Evolutionary conservation across 73 alveolate genomes (phyloP), one percentile per base, ranked within the genome.

Genomic region (Paramecium bursaria): DNA sequence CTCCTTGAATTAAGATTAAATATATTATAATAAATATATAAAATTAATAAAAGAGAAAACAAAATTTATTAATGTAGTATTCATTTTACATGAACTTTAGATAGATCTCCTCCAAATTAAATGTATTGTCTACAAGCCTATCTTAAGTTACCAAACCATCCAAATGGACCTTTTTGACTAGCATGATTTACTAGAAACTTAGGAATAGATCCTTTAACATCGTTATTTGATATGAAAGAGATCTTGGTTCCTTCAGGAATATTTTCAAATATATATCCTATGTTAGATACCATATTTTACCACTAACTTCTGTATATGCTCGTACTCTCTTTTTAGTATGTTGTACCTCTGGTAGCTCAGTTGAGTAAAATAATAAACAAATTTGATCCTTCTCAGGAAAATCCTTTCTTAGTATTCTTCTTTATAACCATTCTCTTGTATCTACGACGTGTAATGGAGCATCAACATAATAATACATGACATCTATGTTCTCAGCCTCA

Each of bases 341-440:
- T 19, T 29, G 82, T 7, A 67, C 17, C 10, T 67, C 82, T 35
- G 47, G 42, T 6, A 33, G 11, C 14, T 67, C 13, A 2, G 44
- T 47, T 35, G 82, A 67, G 22, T 67, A 67, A 21, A 35, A 67
- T 11, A 67, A 10, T 17, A 67, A 26, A 42, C 82, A 67, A 0
- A 67, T 67, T 42, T 31, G 22, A 21, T 42, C 57, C 19, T 67
- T 67, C 14, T 67, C 19, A 1, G 60, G 82, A 35, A 67, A 67
- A 21, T 67, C 57, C 7, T 42, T 14, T 21, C 60, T 17, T 17
- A 67, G 21, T 0, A 67, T 57, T 19, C 60, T 33, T 25, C 82
- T 67, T 42, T 67, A 33, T 22, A 61, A 31, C 80, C 80, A 61
- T 61, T 61, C 80, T 31, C 80, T 61, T 13, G 80, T 61, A 15